A percentile compares a stretch with the other conserved stretches of the same genome.
Conservation (phyloP, 305 asterid species). For the Solanum aculeatissimum region DNA sequence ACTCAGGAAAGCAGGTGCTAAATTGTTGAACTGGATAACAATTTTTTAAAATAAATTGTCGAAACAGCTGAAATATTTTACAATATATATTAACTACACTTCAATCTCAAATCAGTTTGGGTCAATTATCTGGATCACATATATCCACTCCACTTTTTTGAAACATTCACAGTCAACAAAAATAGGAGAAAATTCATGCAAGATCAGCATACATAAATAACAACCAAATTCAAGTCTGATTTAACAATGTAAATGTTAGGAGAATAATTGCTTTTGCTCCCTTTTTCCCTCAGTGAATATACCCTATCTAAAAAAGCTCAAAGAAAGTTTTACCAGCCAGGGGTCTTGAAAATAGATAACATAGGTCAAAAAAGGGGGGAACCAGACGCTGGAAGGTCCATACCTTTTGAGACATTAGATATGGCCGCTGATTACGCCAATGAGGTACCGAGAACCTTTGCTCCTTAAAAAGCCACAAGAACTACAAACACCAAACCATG, state of each 20-base stretch:
- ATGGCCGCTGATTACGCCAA: slow-evolving; percentile 81
- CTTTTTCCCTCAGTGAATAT: not conserved
- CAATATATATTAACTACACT: not conserved
- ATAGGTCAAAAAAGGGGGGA: not conserved
- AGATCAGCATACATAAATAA: not conserved
- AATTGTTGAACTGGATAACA: not conserved
- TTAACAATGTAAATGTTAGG: not conserved
- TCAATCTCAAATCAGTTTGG: not conserved
- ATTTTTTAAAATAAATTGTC: not conserved
- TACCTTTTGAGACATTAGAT: slow-evolving; percentile 87
- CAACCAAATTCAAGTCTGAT: not conserved
- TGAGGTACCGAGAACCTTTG: slow-evolving; percentile 70
- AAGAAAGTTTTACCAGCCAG: not conserved
- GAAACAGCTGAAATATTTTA: not conserved
- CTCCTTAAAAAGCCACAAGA: slow-evolving; percentile 76
- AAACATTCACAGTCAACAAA: not conserved
- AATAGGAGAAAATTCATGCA: not conserved
- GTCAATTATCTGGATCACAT: not conserved
- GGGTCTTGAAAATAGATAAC: not conserved
- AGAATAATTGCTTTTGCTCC: not conserved
- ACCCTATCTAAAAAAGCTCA: not conserved
- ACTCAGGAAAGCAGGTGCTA: not conserved
- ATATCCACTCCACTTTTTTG: not conserved
- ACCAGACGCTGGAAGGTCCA: not conserved
- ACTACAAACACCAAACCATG: slow-evolving; percentile 29